phyloP scores from a whole-genome alignment of 768 basidiomycete species.

The Leccinum disarticulatum region DNA sequence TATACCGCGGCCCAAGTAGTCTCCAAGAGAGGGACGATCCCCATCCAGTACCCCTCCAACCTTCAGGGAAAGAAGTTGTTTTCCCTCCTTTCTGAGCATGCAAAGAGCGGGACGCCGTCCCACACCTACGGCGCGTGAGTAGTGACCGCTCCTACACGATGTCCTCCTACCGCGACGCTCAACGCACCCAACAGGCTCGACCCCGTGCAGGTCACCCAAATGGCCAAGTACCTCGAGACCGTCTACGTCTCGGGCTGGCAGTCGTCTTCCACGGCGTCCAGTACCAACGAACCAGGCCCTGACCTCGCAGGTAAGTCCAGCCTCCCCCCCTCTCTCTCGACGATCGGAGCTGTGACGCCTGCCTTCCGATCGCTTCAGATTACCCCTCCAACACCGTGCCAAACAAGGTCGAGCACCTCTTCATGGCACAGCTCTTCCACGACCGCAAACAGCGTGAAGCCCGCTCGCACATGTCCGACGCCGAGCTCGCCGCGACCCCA shows the following conservation, averaged over 20 bases:
- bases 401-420: slow-evolving; percentile 97
- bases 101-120: slow-evolving; percentile 73
- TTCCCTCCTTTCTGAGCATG: slow-evolving; percentile 71
- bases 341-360: background rate
- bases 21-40: slow-evolving; percentile 86
- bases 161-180: background rate
- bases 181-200: slow-evolving; percentile 68
- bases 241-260: slow-evolving; percentile 99
- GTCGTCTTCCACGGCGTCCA: slow-evolving; percentile 90
- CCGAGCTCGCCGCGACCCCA: slow-evolving; percentile 69
- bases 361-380: slow-evolving; percentile 45
- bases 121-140: slow-evolving; percentile 99
- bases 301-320: slow-evolving; percentile 82
- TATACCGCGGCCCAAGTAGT: slow-evolving; percentile 95
- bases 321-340: background rate
- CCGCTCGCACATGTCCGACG: slow-evolving; percentile 67
- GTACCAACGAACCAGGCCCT: slow-evolving; percentile 94
- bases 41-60: slow-evolving; percentile 84
- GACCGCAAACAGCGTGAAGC: slow-evolving; percentile 93
- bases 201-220: slow-evolving; percentile 96
- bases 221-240: slow-evolving; percentile 98
- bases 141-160: background rate
- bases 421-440: slow-evolving; percentile 98
- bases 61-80: slow-evolving; percentile 86
- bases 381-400: slow-evolving; percentile 99